Evolutionary conservation across 2,329 filamentous ascomycete genomes (phyloP).

Genomic region (Sclerotinia minor): DNA sequence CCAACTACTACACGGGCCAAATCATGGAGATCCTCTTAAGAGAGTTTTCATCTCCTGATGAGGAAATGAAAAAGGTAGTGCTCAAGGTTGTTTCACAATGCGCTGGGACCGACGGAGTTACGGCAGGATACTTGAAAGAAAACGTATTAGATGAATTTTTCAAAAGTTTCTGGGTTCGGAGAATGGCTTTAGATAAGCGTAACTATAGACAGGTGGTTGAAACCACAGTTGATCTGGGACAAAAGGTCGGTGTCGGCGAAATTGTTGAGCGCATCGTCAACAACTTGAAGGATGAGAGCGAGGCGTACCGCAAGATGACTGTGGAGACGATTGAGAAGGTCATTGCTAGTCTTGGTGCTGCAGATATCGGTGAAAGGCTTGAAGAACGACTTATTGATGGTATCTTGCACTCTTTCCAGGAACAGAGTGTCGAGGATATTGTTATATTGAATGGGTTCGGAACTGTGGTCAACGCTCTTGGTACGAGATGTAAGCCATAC

Average conservation of each 20-base stretch:
- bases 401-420: conserved; percentile 94
- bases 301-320: conserved; percentile 98
- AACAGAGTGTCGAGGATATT: conserved; percentile 94
- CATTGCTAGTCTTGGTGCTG: conserved; percentile 86
- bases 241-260: conserved; percentile 96
- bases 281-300: conserved; percentile 97
- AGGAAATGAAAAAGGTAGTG: conserved; percentile 99
- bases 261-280: conserved; percentile 90
- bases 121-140: conserved; percentile 90
- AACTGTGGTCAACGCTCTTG: conserved; percentile 93
- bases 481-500: conserved; percentile 92
- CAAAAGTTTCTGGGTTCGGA: conserved; percentile 96
- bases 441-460: conserved; percentile 97
- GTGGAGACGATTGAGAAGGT: conserved; percentile 98
- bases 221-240: conserved; percentile 93
- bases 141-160: conserved; percentile 96
- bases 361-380: conserved; percentile 87
- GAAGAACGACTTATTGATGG: conserved; percentile 95
- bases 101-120: conserved; percentile 90
- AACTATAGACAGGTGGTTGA: conserved; percentile 98
- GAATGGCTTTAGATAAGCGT: conserved; percentile 95
- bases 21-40: conserved; percentile 98
- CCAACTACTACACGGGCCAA: conserved; percentile 97
- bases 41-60: conserved; percentile 94
- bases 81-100: conserved; percentile 97